Evolutionary conservation across 108 stramenopile species (phyloP), one percentile per base, ranked within the genome.

Genomic region (Cylindrotheca fusiformis): DNA sequence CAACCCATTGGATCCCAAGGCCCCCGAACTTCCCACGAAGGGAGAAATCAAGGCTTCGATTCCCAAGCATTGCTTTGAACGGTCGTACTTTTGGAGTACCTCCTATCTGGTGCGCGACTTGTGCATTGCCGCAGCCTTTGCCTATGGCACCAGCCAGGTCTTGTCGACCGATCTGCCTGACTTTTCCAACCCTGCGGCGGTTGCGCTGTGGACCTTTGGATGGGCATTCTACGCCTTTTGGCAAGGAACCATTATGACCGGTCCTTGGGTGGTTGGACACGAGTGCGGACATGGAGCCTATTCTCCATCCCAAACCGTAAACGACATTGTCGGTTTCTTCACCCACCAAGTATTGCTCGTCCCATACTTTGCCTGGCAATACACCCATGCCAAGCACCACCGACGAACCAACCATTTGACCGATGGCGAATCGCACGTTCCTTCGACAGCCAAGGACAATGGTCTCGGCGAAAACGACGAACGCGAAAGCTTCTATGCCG

Each of bases 241-340:
- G 77, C 92, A 95, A 84, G 99, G 99, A 57, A 90, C 92, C 58
- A 95, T 97, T 59, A 63, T 96, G 51, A 98, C 98, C 22, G 98
- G 99, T 6, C 96, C 96, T 24, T 99, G 99, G 99, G 99, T 99
- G 24, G 67, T 99, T 1, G 97, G 94, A 1, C 99, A 99, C 68
- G 99, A 99, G 63, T 98, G 97, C 64, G 99, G 99, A 48, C 99
- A 99, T 70, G 96, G 96, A 45, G 95, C 97, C 58, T 99, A 97
- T 67, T 94, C 93, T 17, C 84, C 88, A 2, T 84, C 71, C 30
- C 91, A 97, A 74, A 73, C 83, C 26, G 83, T 96, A 62, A 99
- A 99, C 71, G 96, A 99, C 77, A 55, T 83, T 33, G 87, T 97
- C 47, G 99, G 99, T 53, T 93, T 89, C 68, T 59, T 99, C 52